Conservation (phyloP, 441 rosid genomes). For the Cnidoscolus chayamansa region DNA sequence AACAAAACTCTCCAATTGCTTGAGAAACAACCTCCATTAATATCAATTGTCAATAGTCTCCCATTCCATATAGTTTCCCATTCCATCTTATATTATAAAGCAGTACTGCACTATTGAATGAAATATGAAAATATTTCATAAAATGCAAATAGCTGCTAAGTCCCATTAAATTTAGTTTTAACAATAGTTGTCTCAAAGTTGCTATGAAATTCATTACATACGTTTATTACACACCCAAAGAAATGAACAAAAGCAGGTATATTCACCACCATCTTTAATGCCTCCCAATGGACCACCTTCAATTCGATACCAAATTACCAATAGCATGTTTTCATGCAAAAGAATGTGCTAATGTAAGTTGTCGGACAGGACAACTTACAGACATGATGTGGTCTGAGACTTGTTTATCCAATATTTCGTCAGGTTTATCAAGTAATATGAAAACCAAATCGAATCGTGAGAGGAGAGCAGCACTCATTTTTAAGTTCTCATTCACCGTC, state of each 20-base stretch:
- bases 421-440: conserved; percentile 95
- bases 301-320: background rate
- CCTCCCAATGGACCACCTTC: background rate
- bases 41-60: background rate
- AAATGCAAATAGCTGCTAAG: background rate
- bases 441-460: conserved; percentile 97
- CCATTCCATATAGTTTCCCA: background rate
- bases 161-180: background rate
- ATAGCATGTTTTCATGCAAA: conserved; percentile 8
- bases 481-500: conserved; percentile 96
- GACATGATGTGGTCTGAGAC: conserved; percentile 96
- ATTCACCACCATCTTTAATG: background rate
- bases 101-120: background rate
- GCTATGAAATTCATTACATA: background rate
- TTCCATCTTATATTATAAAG: background rate
- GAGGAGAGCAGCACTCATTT: conserved; percentile 95
- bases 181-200: background rate
- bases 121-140: background rate
- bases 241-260: background rate
- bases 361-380: conserved; percentile 53
- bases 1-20: background rate
- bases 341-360: conserved; percentile 21
- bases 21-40: background rate
- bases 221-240: background rate
- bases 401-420: conserved; percentile 87